Conservation (phyloP, 768 basidiomycete species). For the Hypsizygus marmoreus region DNA sequence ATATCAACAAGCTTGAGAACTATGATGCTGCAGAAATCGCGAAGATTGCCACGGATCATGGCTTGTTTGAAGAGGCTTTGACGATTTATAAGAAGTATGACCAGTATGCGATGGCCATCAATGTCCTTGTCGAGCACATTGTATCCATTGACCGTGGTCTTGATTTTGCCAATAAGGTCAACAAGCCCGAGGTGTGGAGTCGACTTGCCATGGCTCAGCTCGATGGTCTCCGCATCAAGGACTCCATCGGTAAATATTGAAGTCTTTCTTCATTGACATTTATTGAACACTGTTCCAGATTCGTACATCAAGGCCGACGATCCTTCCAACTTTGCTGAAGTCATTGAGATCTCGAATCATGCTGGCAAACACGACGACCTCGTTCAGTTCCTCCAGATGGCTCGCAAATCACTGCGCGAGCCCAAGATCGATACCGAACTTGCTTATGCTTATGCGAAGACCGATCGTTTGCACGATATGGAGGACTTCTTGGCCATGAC, state of each 20-base stretch:
- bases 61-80: conserved; percentile 93
- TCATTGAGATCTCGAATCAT: conserved; percentile 93
- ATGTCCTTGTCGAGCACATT: conserved; percentile 96
- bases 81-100: conserved; percentile 98
- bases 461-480: conserved; percentile 97
- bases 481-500: conserved; percentile 99
- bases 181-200: conserved; percentile 96
- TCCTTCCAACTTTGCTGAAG: conserved; percentile 89
- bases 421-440: conserved; percentile 98
- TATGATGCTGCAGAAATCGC: conserved; percentile 96
- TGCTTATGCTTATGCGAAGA: conserved; percentile 98
- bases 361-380: conserved; percentile 93
- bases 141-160: conserved; percentile 96
- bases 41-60: conserved; percentile 94
- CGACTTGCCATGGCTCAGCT: conserved; percentile 98
- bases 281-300: conserved; percentile 45
- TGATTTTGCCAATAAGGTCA: conserved; percentile 95
- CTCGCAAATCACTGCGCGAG: conserved; percentile 93
- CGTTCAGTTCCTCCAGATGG: conserved; percentile 98
- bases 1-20: conserved; percentile 96
- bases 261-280: not conserved
- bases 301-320: conserved; percentile 99
- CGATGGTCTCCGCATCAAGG: conserved; percentile 97
- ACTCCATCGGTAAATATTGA: conserved; percentile 77
- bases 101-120: conserved; percentile 94